Conservation (phyloP, 2,329 filamentous ascomycete species). For the Macrophomina tecta region DNA sequence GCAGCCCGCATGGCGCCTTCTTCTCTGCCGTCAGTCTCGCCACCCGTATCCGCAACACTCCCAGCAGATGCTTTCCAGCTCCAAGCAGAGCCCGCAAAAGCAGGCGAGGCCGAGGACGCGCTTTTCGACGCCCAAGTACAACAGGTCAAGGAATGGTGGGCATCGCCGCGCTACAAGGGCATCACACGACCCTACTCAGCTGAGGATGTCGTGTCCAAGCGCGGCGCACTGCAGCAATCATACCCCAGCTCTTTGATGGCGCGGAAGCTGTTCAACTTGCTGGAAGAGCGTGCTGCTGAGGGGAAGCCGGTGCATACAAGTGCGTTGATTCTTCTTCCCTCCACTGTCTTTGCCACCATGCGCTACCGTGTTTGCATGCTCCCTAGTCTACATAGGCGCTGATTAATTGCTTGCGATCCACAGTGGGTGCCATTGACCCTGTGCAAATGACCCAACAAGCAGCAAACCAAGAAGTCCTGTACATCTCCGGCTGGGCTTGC, state of each 20-base stretch:
- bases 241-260: constrained; percentile 97
- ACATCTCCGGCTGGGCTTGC: constrained; percentile 97
- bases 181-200: constrained; percentile 93
- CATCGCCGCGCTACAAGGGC: constrained; percentile 78
- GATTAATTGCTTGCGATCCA: not conserved
- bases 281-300: constrained; percentile 76
- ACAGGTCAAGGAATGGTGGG: constrained; percentile 91
- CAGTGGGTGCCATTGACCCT: constrained; percentile 98
- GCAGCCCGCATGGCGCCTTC: constrained; percentile 59
- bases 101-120: constrained; percentile 80
- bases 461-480: constrained; percentile 91
- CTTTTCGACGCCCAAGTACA: constrained; percentile 83
- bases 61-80: constrained; percentile 85
- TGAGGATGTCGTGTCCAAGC: constrained; percentile 90
- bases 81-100: constrained; percentile 76
- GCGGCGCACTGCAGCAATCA: constrained; percentile 82
- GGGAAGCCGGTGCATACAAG: constrained; percentile 93
- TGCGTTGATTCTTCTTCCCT: constrained; percentile 52
- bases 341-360: not conserved
- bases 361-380: not conserved
- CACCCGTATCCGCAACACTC: constrained; percentile 65
- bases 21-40: constrained; percentile 60
- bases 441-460: constrained; percentile 99
- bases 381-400: constrained; percentile 5
- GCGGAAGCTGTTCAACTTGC: constrained; percentile 87